Evolutionary conservation across 345 rosid genomes (phyloP), one percentile per base, ranked within the genome.

Genomic region (Chamaenerion angustifolium): DNA sequence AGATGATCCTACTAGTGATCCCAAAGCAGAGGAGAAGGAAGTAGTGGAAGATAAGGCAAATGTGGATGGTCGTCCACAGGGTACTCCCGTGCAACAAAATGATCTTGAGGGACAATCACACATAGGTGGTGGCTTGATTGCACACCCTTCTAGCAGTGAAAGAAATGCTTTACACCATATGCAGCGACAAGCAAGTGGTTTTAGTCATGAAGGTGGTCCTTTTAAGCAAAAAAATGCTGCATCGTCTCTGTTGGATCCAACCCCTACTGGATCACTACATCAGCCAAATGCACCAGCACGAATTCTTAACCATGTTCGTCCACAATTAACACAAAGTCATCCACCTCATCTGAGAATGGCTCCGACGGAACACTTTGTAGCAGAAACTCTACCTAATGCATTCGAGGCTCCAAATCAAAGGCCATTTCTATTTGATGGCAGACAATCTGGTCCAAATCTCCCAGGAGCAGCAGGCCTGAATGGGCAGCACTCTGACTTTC

Each of bases 171-270:
- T 17, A 6, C 8, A 54, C 53, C 71, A 65, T 43, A 62, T 43
- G 18, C 68, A 55, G 59, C 64, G 54, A 21, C 57, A 19, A 42
- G 57, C 25, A 16, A 48, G 46, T 55, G 17, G 59, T 43, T 65
- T 56, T 47, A 43, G 49, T 16, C 62, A 43, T 14, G 45, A 31
- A 49, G 62, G 48, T 11, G 57, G 54, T 49, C 66, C 61, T 62
- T 37, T 54, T 44, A 81, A 71, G 42, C 78, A 65, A 62, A 61
- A 65, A 57, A 68, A 75, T 52, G 45, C 55, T 57, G 70, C 64
- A 7, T 68, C 81, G 54, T 54, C 72, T 23, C 45, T 58, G 52
- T 56, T 68, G 23, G 79, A 73, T 50, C 67, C 58, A 35, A 65
- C 72, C 51, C 60, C 67, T 58, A 69, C 56, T 15, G 76, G 78